phyloP scores from a whole-genome alignment of 768 basidiomycete species.

The Auricularia auricula-judae region DNA sequence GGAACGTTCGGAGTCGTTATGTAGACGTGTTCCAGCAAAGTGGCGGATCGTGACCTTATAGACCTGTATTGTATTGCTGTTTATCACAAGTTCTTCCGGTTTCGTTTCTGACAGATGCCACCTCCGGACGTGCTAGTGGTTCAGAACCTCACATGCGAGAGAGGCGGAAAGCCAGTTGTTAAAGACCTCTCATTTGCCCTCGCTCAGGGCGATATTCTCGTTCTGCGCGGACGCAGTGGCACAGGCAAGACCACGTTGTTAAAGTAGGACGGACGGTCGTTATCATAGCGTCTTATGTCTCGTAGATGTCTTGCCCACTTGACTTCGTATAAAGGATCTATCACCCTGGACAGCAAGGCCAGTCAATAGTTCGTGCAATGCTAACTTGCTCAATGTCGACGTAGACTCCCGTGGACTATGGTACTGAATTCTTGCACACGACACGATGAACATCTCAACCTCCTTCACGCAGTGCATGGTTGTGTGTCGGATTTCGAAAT shows the following conservation, averaged over 20 bases:
- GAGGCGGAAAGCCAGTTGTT: conserved; percentile 21
- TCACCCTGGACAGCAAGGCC: conserved; percentile 58
- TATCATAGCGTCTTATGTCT: neutral
- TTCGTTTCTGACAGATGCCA: neutral
- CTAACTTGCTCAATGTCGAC: neutral
- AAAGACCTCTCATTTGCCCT: conserved; percentile 50
- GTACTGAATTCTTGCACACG: conserved; percentile 2
- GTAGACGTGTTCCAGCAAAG: conserved; percentile 81
- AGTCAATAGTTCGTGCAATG: conserved; percentile 14
- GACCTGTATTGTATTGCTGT: neutral
- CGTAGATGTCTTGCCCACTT: conserved; percentile 54
- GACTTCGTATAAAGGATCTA: conserved; percentile 53
- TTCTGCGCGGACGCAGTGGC: conserved; percentile 74
- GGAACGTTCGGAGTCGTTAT: conserved; percentile 71
- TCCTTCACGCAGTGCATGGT: too few species aligned
- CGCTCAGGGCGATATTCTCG: conserved; percentile 61
- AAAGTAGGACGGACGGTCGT: conserved; percentile 31
- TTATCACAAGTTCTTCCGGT: neutral
- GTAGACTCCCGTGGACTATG: conserved; percentile 14
- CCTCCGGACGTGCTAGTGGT: too few species aligned
- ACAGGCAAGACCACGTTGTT: conserved; percentile 69
- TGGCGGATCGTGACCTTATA: neutral
- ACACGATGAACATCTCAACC: too few species aligned
- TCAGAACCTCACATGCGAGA: too few species aligned
- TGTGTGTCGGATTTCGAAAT: too few species aligned